A percentile compares a stretch with the other conserved stretches of the same genome.
Evolutionary conservation across 768 basidiomycete genomes (phyloP).

Genomic region (Paxillus rubicundulus): DNA sequence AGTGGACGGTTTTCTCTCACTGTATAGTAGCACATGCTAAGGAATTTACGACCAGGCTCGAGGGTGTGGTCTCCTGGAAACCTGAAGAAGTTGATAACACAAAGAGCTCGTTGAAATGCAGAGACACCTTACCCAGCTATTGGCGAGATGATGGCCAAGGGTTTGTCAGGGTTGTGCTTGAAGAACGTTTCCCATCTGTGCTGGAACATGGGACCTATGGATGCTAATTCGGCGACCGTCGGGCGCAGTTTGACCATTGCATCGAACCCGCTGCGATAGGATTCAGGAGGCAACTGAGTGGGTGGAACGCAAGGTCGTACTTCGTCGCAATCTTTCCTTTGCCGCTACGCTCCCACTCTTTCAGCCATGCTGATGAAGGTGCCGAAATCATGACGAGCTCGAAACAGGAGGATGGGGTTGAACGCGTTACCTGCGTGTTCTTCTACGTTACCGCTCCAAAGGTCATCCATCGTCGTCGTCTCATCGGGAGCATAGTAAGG

Average conservation of each 20-base stretch:
- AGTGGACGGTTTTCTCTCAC: conserved; percentile 19
- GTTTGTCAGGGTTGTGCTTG: conserved; percentile 18
- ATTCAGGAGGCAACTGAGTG: background rate
- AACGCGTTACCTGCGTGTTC: conserved; percentile 38
- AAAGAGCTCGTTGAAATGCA: background rate
- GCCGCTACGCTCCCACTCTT: conserved; percentile 35
- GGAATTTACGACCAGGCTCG: conserved; percentile 24
- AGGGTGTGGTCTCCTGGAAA: conserved; percentile 18
- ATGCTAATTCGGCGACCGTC: conserved; percentile 14
- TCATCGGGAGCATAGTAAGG: conserved; percentile 42
- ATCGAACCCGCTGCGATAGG: conserved; percentile 13
- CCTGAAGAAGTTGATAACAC: conserved; percentile 15
- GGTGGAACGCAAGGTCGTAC: conserved; percentile 30
- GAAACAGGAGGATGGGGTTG: conserved; percentile 3
- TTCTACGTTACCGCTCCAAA: conserved; percentile 37
- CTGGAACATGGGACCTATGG: conserved; percentile 19
- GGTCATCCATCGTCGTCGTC: conserved; percentile 45
- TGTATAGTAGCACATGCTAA: conserved; percentile 29
- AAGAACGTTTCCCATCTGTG: conserved; percentile 20
- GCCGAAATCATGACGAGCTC: background rate
- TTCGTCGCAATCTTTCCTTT: conserved; percentile 52
- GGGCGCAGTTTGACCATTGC: conserved; percentile 25
- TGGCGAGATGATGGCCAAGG: conserved; percentile 35
- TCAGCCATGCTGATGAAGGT: conserved; percentile 21
- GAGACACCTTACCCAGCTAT: conserved; percentile 36